Conservation (phyloP, 805 yeast species). For the Monosporozyma siamensis region DNA sequence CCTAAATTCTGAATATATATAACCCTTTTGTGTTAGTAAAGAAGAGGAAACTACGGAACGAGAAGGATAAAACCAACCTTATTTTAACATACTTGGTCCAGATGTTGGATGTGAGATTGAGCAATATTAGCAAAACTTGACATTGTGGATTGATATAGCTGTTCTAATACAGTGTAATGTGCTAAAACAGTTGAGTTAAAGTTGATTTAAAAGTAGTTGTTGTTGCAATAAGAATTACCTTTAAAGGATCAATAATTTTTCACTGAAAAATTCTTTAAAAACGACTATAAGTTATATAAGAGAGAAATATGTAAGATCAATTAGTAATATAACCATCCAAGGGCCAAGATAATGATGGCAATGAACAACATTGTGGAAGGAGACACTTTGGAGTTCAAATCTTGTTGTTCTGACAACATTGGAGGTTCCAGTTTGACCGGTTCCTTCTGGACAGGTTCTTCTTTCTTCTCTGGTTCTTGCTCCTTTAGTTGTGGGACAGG, state of each 20-base stretch:
- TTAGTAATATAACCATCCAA: slow-evolving; percentile 70
- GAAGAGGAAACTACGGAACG: no score
- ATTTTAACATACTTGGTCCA: slow-evolving; percentile 8
- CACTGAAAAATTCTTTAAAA: no score
- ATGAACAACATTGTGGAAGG: slow-evolving; percentile 41
- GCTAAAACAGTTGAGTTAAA: no score
- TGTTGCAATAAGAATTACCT: no score
- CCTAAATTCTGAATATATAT: slow-evolving; percentile 29
- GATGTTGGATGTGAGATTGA: slow-evolving; percentile 1
- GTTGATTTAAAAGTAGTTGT: no score
- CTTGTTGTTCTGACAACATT: slow-evolving; percentile 15
- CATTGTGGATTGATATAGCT: background rate
- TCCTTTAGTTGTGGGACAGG: slow-evolving; percentile 1
- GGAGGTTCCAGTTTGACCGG: slow-evolving; percentile 16
- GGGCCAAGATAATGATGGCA: slow-evolving; percentile 45
- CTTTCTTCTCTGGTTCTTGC: slow-evolving; percentile 7
- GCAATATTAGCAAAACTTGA: slow-evolving; percentile 3
- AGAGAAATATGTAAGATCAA: no score
- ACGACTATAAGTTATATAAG: no score
- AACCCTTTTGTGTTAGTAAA: no score
- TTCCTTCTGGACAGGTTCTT: no score
- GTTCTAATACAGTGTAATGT: no score
- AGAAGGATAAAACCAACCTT: no score
- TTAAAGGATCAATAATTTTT: no score
- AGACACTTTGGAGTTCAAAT: slow-evolving; percentile 46